Evolutionary conservation across 768 basidiomycete species (phyloP), one percentile per base, ranked within the genome.

Genomic region (Plicaturopsis crispa): DNA sequence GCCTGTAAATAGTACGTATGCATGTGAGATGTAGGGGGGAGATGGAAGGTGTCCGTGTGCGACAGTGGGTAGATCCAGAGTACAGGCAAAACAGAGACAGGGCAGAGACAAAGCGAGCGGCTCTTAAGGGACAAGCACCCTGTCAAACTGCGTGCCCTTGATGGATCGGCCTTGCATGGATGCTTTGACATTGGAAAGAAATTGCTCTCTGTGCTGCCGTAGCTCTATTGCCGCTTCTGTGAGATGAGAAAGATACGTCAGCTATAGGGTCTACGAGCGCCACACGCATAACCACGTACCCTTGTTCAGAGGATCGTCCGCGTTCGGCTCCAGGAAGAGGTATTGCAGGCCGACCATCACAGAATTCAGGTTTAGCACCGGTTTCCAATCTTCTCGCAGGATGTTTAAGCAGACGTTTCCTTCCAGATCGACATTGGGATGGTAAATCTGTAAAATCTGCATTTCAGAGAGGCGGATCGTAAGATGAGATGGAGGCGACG

Each of bases 371-470:
- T 97, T 98, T 31, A 99, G 69, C 3, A 99, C 96, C 4, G 96
- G 96, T 56, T 99, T 99, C 96, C 96, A 99, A 65, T 99, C 96
- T 68, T 99, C 96, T 57, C 96, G 80, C 42, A 98, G 75, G 57
- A 98, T 97, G 63, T 98, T 98, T 51, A 99, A 61, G 68, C 96
- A 99, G 33, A 99, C 94, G 50, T 98, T 98, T 32, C 96, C 96
- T 56, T 97, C 91, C 24, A 96, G 74, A 60, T 99, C 96, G 37
- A 99, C 84, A 54, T 99, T 99, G 1, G 96, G 96, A 58, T 99
- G 96, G 60, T 99, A 99, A 55, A 98, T 97, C 94, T 98, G 47
- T 36, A n/a, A n/a, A n/a, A n/a, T n/a, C n/a, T n/a, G n/a, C n/a
- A n/a, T n/a, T n/a, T 26, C 19, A 18, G 2, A 10, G 19, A 43